Evolutionary conservation across 169 alveolate species (phyloP).

Genomic region (Pseudocohnilembus persalinus): DNA sequence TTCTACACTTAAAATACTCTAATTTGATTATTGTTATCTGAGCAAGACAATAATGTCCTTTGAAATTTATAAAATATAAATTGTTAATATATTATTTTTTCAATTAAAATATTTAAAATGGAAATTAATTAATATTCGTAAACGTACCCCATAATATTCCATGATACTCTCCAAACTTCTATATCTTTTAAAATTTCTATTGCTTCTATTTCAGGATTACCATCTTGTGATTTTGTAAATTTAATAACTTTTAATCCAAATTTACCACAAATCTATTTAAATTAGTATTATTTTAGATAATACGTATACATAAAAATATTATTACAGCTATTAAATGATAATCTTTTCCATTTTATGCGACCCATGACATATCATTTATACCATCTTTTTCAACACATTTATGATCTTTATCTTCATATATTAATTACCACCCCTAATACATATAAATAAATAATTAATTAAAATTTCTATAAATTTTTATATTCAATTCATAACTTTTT

Average conservation of each 20-base stretch:
- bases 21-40: neutral
- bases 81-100: no score
- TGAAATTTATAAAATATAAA: no score
- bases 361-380: neutral
- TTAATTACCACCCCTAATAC: neutral
- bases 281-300: neutral
- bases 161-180: neutral
- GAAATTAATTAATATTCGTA: no score
- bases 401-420: neutral
- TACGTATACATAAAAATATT: neutral
- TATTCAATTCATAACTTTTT: no score
- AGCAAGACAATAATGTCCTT: neutral
- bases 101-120: neutral
- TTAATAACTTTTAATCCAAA: neutral
- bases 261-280: neutral
- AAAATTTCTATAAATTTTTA: no score
- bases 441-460: no score
- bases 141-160: neutral
- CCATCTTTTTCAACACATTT: neutral
- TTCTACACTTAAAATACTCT: neutral
- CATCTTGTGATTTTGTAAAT: neutral
- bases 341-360: neutral
- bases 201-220: neutral
- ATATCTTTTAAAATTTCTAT: neutral
- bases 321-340: neutral